Percentiles rank a stretch among this genome's conserved stretches.
These are phyloP conservation scores for Trichoderma sp. DNA, from an alignment of 2,329 filamentous ascomycete genomes.

Conservation along the genomic window DNA sequence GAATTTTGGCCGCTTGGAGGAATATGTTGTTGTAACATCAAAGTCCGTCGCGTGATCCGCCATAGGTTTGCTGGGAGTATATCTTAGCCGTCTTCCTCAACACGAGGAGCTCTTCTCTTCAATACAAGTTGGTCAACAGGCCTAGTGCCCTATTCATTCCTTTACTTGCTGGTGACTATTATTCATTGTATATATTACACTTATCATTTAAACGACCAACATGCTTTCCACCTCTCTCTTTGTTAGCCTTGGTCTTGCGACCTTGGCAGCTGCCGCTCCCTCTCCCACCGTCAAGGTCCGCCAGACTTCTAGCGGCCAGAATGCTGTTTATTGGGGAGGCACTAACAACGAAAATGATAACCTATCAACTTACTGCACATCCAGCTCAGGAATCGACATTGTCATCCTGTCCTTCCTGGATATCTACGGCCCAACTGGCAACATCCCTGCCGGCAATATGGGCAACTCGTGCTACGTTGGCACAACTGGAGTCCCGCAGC, in stretches of 20 bases:
- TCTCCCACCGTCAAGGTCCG: not conserved
- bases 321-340: constrained; percentile 32
- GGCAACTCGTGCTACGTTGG: constrained; percentile 38
- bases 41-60: not conserved
- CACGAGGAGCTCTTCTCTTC: not conserved
- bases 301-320: constrained; percentile 28
- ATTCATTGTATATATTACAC: constrained; percentile 11
- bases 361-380: constrained; percentile 35
- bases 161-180: not conserved
- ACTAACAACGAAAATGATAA: constrained; percentile 35
- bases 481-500: not conserved
- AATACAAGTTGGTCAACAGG: not conserved
- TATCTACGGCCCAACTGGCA: constrained; percentile 33
- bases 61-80: not conserved
- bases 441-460: constrained; percentile 38
- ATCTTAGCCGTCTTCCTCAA: not conserved
- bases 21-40: not conserved
- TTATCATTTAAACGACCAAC: not conserved
- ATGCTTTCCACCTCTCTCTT: constrained; percentile 1
- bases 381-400: constrained; percentile 39
- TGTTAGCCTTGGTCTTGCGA: constrained; percentile 1
- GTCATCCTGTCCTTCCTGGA: constrained; percentile 43
- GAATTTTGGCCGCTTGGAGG: not conserved
- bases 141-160: not conserved
- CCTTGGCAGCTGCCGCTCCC: constrained; percentile 19